These are phyloP conservation scores for Fusarium equiseti DNA, from an alignment of 2,329 filamentous ascomycete species.

Conservation along the genomic window DNA sequence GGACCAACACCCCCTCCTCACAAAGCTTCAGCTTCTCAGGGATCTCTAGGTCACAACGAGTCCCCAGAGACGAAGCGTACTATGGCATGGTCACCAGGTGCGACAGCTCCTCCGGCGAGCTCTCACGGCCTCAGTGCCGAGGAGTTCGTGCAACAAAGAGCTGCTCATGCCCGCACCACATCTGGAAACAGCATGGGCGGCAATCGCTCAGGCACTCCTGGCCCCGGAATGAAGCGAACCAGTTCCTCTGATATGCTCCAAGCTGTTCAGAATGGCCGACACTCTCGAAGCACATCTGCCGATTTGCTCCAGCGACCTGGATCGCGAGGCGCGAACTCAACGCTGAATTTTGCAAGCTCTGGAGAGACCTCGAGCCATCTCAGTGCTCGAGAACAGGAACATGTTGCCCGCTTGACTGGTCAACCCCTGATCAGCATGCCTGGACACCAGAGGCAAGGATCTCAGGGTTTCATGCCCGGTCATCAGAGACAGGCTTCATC, in stretches of 20 bases:
- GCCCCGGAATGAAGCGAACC: slow-evolving; percentile 54
- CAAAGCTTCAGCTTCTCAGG: slow-evolving; percentile 39
- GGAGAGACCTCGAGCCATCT: slow-evolving; percentile 66
- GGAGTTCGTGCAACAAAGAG: slow-evolving; percentile 85
- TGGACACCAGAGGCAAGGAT: slow-evolving; percentile 63
- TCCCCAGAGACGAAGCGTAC: slow-evolving; percentile 71
- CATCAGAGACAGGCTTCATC: slow-evolving; percentile 63
- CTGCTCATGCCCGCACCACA: slow-evolving; percentile 70
- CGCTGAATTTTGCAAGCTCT: slow-evolving; percentile 61
- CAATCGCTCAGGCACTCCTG: slow-evolving; percentile 41
- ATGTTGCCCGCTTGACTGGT: slow-evolving; percentile 85
- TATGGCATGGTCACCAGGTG: slow-evolving; percentile 83
- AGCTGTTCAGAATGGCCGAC: slow-evolving; percentile 30
- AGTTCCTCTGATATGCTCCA: slow-evolving; percentile 56
- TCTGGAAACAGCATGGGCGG: slow-evolving; percentile 61
- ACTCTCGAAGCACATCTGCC: slow-evolving; percentile 59
- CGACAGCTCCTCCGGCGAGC: slow-evolving; percentile 61
- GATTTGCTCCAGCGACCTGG: slow-evolving; percentile 64
- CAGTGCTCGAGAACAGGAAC: slow-evolving; percentile 89
- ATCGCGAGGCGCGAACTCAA: slow-evolving; percentile 68
- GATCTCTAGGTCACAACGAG: slow-evolving; percentile 59
- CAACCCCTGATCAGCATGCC: slow-evolving; percentile 78
- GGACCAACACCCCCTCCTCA: slow-evolving; percentile 42
- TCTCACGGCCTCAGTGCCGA: slow-evolving; percentile 76
- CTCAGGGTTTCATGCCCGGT: slow-evolving; percentile 69